phyloP scores from a whole-genome alignment of 345 rosid species.

The Bretschneidera sinensis region DNA sequence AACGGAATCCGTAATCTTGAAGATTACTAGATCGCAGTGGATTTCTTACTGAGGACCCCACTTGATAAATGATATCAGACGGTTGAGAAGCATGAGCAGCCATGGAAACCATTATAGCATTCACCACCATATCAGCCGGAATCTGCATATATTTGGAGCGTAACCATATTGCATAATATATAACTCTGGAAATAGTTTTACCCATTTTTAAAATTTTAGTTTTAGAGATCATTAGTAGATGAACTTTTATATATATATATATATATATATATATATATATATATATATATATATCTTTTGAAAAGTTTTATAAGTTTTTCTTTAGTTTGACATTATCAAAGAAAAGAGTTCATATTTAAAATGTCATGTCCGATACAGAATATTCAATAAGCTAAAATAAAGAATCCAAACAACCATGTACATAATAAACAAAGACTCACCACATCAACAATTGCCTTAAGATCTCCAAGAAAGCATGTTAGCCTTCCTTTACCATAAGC shows the following conservation, averaged over 20 bases:
- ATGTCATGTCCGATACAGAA: too few species aligned
- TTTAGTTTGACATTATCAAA: too few species aligned
- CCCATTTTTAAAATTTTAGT: too few species aligned
- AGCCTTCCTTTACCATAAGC: conserved; percentile 50
- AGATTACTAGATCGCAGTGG: conserved; percentile 36
- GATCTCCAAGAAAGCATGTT: conserved; percentile 32
- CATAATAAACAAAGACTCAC: conserved; percentile 27
- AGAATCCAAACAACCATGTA: too few species aligned
- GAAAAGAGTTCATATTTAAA: too few species aligned
- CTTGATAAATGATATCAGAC: conserved; percentile 48
- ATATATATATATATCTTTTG: too few species aligned
- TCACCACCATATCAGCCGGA: conserved; percentile 46
- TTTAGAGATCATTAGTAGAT: too few species aligned
- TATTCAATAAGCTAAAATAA: too few species aligned
- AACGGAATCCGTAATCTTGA: conserved; percentile 33
- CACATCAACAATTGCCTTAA: conserved; percentile 33
- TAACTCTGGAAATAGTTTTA: too few species aligned
- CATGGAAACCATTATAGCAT: conserved; percentile 39
- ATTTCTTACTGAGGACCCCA: conserved; percentile 66
- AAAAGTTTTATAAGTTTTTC: too few species aligned
- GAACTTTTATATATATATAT: too few species aligned
- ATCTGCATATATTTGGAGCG: conserved; percentile 12
- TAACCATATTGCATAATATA: background rate
- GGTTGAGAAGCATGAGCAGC: conserved; percentile 22
- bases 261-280: too few species aligned